These are phyloP conservation scores for Rhododendron kiyosumense DNA, from an alignment of 148 eudicot genomes.

Conservation along the genomic window DNA sequence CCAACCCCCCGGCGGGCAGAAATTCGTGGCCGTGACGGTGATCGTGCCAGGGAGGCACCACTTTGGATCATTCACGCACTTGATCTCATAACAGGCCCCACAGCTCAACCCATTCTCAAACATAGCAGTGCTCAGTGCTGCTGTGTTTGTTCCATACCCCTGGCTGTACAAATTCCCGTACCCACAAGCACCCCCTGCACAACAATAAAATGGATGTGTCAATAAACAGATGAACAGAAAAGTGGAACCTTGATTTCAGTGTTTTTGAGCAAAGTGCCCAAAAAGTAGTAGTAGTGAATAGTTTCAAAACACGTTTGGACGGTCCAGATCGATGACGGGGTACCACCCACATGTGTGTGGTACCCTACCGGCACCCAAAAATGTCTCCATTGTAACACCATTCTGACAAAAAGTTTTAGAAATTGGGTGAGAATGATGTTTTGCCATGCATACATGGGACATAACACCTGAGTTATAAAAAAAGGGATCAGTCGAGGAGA, in stretches of 20 bases:
- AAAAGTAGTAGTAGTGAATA: too few species aligned
- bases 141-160: constrained; percentile 51
- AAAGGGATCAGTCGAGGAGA: too few species aligned
- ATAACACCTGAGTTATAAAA: too few species aligned
- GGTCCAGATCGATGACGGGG: too few species aligned
- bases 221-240: not conserved
- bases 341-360: too few species aligned
- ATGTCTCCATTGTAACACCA: too few species aligned
- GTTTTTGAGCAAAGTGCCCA: too few species aligned
- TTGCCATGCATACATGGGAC: not conserved
- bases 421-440: not conserved
- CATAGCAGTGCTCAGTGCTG: constrained; percentile 50
- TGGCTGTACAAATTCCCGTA: constrained; percentile 49
- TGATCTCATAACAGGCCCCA: constrained; percentile 39
- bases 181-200: constrained; percentile 55
- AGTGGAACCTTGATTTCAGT: too few species aligned
- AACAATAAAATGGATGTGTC: not conserved
- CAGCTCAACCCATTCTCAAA: constrained; percentile 50
- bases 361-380: too few species aligned
- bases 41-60: constrained; percentile 46
- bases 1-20: constrained; percentile 61
- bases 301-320: too few species aligned
- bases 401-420: not conserved
- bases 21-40: constrained; percentile 46
- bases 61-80: constrained; percentile 36